These are phyloP conservation scores for Lomentospora prolificans DNA, from an alignment of 2,329 filamentous ascomycete species.

Conservation along the genomic window DNA sequence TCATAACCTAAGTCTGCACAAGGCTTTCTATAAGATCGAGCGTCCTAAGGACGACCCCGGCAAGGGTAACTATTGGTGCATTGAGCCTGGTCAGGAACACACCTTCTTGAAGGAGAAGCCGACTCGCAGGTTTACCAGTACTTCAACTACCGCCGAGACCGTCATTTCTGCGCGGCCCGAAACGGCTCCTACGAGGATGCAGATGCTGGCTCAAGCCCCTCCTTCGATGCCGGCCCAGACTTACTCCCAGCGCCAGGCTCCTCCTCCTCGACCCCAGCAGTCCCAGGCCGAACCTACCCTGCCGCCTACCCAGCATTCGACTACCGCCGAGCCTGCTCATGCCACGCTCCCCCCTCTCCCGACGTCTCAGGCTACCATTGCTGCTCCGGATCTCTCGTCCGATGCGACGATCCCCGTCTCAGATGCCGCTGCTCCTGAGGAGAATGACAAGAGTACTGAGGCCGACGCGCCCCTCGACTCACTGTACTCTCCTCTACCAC, in stretches of 20 bases:
- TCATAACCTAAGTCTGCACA: slow-evolving; percentile 94
- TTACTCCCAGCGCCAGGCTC: background rate
- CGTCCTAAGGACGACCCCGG: slow-evolving; percentile 94
- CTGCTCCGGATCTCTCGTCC: slow-evolving; percentile 52
- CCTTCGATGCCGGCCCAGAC: slow-evolving; percentile 11
- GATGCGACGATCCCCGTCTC: slow-evolving; percentile 70
- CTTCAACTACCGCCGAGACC: slow-evolving; percentile 29
- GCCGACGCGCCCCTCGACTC: slow-evolving; percentile 29
- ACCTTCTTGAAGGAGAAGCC: slow-evolving; percentile 86
- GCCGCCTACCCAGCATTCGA: slow-evolving; percentile 28
- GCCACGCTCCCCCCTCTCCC: slow-evolving; percentile 27
- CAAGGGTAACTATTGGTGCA: slow-evolving; percentile 96
- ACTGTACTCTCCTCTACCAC: slow-evolving; percentile 60
- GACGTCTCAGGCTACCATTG: slow-evolving; percentile 21
- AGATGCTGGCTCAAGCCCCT: background rate
- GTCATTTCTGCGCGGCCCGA: slow-evolving; percentile 49
- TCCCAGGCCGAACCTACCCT: slow-evolving; percentile 36
- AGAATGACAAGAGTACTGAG: slow-evolving; percentile 30
- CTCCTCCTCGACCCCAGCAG: background rate
- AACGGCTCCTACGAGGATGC: slow-evolving; percentile 12
- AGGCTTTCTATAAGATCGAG: slow-evolving; percentile 92
- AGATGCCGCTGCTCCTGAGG: slow-evolving; percentile 49
- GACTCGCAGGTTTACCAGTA: slow-evolving; percentile 45
- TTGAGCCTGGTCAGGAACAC: slow-evolving; percentile 79
- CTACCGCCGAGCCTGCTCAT: slow-evolving; percentile 23